Evolutionary conservation across 371 early-diverging fungal species (phyloP), one percentile per base, ranked within the genome.

Genomic region (Basidiobolus meristosporus): DNA sequence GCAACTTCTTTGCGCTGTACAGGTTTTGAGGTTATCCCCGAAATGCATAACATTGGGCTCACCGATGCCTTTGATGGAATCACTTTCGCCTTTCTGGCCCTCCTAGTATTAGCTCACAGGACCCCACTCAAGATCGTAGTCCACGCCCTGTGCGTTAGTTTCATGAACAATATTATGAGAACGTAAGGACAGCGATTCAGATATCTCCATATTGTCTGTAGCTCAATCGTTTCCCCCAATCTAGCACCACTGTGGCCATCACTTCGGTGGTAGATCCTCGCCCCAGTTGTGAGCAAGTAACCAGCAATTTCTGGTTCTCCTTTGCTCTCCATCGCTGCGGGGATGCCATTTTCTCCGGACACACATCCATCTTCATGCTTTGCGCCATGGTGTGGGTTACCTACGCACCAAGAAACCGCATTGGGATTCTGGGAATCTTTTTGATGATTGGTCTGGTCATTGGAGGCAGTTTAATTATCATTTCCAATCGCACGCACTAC

Each of bases 401-500:
- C 23, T 31, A 34, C 9, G 42, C 44, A 7, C 51, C 49, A 50
- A n/a, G n/a, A n/a, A n/a, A n/a, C n/a, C n/a, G n/a, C n/a, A n/a
- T n/a, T n/a, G n/a, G n/a, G n/a, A 41, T 57, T 7, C 14, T 18
- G 16, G 65, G 61, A 2, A 43, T 54, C 10, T 35, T 49, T 10
- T 45, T 47, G 17, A 38, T 59, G 12, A 17, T 55, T 22, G 4
- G 16, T 5, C n/a, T 34, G n/a, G 57, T 59, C 36, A 51, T 69
- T 7, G 66, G 59, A 9, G 68, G 63, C 0, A 61, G 63, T 7
- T 37, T 68, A 5, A 46, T 69, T 14, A 59, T 70, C 12, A 51
- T 70, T 31, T 67, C 70, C 11, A 70, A 70, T 35, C 57, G 68
- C 9, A 65, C 70, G 3, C 70, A 70, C 43, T 70, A 70, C 43